phyloP scores from a whole-genome alignment of 129 eudicot genomes.

The Flaveria sonorensis region DNA sequence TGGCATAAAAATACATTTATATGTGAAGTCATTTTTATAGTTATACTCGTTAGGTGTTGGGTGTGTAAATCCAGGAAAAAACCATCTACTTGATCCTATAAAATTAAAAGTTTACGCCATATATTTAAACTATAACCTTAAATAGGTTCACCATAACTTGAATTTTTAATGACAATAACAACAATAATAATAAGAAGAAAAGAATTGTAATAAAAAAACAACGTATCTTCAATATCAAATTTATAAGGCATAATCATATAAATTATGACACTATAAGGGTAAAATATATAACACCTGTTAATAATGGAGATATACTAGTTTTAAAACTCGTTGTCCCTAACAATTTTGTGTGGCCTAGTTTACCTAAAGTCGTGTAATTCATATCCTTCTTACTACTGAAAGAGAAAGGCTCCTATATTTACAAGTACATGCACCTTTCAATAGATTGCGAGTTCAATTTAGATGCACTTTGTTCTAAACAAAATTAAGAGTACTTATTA shows the following conservation, averaged over 20 bases:
- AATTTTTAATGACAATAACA: no score
- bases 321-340: background rate
- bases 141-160: no score
- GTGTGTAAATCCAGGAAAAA: no score
- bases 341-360: background rate
- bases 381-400: background rate
- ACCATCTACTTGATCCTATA: no score
- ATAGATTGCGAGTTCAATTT: constrained; percentile 13
- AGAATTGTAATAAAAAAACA: background rate
- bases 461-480: background rate
- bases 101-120: no score
- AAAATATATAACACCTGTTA: no score
- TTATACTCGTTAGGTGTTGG: no score
- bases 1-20: no score
- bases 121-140: no score
- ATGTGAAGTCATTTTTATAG: no score
- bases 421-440: constrained; percentile 22
- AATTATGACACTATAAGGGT: background rate
- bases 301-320: background rate
- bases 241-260: background rate
- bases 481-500: background rate
- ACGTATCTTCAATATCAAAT: no score
- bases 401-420: constrained; percentile 19
- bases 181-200: no score
- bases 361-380: background rate